phyloP scores from a whole-genome alignment of 129 eudicot genomes.

The Chrysanthemum seticuspe region DNA sequence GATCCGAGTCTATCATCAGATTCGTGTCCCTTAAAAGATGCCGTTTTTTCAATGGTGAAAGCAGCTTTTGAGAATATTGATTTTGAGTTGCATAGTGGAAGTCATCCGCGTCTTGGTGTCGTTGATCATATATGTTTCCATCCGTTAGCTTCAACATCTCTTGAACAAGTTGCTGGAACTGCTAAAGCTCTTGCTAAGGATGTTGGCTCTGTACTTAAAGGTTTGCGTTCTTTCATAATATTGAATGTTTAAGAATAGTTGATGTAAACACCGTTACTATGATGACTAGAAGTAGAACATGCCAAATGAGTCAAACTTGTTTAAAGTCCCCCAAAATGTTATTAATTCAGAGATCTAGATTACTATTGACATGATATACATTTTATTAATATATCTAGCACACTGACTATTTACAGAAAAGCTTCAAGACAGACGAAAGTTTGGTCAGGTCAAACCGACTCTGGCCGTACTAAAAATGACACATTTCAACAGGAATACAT shows the following conservation, averaged over 20 bases:
- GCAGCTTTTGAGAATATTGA: conserved; percentile 81
- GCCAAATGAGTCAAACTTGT: background rate
- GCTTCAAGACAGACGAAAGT: too few relatives aligned
- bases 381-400: too few relatives aligned
- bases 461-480: too few relatives aligned
- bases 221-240: conserved; percentile 33
- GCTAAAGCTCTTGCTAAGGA: conserved; percentile 72
- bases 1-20: conserved; percentile 25
- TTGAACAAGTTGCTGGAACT: conserved; percentile 59
- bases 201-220: conserved; percentile 69
- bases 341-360: background rate
- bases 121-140: conserved; percentile 94
- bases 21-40: conserved; percentile 44
- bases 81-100: conserved; percentile 67
- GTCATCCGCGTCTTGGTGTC: conserved; percentile 92
- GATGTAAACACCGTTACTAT: too few relatives aligned
- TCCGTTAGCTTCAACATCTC: conserved; percentile 55
- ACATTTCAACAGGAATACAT: too few relatives aligned
- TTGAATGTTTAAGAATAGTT: background rate
- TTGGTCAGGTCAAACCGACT: too few relatives aligned
- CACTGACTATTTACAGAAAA: background rate
- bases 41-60: conserved; percentile 77
- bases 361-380: background rate
- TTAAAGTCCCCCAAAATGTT: background rate
- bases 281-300: background rate